Evolutionary conservation across 352 stramenopile species (phyloP).

Genomic region (Phytophthora constricta): DNA sequence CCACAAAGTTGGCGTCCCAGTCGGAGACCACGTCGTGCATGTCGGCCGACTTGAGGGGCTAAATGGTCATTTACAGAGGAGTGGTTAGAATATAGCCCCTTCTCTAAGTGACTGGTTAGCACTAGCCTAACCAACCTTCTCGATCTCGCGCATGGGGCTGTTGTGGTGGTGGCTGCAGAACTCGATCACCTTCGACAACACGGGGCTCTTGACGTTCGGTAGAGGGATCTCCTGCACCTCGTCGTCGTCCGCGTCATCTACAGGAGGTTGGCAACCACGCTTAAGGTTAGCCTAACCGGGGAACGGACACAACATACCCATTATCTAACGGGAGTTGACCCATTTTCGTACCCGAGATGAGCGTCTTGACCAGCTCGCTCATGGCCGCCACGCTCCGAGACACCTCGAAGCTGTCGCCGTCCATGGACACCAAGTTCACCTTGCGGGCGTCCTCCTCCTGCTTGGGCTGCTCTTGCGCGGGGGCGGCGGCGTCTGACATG

Average conservation of each 20-base stretch:
- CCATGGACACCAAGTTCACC: conserved; percentile 92
- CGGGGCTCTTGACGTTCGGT: conserved; percentile 97
- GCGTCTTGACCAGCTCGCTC: conserved; percentile 98
- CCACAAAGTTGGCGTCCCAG: conserved; percentile 99
- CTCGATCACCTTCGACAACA: conserved; percentile 98
- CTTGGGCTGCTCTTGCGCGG: conserved; percentile 50
- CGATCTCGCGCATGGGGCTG: conserved; percentile 99
- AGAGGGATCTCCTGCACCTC: conserved; percentile 97
- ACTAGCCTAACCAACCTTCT: conserved; percentile 85
- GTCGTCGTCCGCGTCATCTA: conserved; percentile 95
- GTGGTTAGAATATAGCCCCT: conserved; percentile 5
- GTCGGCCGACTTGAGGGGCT: conserved; percentile 97
- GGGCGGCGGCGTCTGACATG: conserved; percentile 66
- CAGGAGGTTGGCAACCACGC: neutral
- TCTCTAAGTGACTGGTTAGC: neutral
- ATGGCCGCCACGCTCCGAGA: conserved; percentile 94
- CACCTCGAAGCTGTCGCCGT: conserved; percentile 97
- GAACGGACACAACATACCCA: too few species aligned
- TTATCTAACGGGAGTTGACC: neutral
- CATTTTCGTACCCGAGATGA: conserved; percentile 91
- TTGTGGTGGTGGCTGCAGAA: conserved; percentile 96
- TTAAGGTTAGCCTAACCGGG: neutral
- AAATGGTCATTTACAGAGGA: conserved; percentile 10
- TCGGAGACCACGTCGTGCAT: conserved; percentile 99
- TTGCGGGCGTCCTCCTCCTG: conserved; percentile 83